Evolutionary conservation across 345 rosid genomes (phyloP).

Genomic region (Tarenaya hassleriana): DNA sequence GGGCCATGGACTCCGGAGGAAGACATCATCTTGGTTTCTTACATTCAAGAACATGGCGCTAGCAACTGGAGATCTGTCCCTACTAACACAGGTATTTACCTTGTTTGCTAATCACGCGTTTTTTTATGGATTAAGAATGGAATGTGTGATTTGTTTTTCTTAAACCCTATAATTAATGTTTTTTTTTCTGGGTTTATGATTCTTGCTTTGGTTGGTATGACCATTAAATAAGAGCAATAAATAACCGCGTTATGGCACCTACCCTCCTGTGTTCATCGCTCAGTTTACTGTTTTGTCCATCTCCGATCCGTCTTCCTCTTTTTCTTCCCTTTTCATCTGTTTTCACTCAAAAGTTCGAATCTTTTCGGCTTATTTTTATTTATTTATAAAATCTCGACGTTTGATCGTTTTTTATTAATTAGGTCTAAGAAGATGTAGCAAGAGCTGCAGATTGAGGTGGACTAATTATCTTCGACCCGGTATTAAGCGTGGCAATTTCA

Average conservation of each 20-base stretch:
- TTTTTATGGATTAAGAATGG: too few relatives aligned
- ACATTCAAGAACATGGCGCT: constrained; percentile 95
- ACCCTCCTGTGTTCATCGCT: constrained; percentile 15
- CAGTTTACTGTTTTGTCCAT: constrained; percentile 2
- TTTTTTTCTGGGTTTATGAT: constrained; percentile 24
- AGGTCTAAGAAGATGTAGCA: constrained; percentile 94
- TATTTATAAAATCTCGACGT: too few relatives aligned
- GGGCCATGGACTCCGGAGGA: constrained; percentile 99
- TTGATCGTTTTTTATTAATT: too few relatives aligned
- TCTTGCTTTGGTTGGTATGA: constrained; percentile 37
- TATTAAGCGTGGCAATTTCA: constrained; percentile 81
- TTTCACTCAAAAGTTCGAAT: not conserved
- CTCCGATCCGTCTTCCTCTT: not conserved
- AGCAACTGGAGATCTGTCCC: constrained; percentile 97
- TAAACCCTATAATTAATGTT: constrained; percentile 12
- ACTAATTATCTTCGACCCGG: constrained; percentile 94
- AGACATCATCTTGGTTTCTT: constrained; percentile 83
- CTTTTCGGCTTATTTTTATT: constrained; percentile 12
- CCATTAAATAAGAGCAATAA: constrained; percentile 41
- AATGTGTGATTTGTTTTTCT: not conserved
- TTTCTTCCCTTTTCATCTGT: not conserved
- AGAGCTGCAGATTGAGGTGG: constrained; percentile 96
- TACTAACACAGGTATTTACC: constrained; percentile 55
- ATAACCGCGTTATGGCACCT: constrained; percentile 14
- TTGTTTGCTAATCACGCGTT: not conserved